Base-by-base conservation (phyloP, 2,329 filamentous ascomycete genomes). In the Arthrobotrys pseudoclavata region DNA sequence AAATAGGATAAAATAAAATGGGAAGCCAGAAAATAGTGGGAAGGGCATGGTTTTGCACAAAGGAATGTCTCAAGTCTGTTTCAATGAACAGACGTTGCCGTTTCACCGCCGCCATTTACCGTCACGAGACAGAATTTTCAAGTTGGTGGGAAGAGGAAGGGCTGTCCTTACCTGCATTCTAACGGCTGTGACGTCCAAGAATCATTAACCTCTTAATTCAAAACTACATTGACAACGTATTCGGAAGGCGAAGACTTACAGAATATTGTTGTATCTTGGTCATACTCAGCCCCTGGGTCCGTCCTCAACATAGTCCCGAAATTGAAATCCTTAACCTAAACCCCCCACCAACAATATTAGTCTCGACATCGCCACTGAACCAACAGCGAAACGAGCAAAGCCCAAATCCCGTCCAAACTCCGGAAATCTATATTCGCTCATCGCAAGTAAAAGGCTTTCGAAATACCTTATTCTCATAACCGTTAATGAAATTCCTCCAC, bases 401-500 rank as follows among this genome's bases (percentile, higher is more conserved):
- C 34, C 34, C 34, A 13, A 40, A 13, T 2, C 15, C 15, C 40
- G 3, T 42, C 13, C 13, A 42, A n/a, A 42, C 34, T 37, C 34
- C 2, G 34, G 34, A 15, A 9, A 9, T 34, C 31, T 34, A 34
- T 5, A 34, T 34, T 34, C 31, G 12, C 15, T n/a, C 37, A n/a
- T n/a, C n/a, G n/a, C n/a, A n/a, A n/a, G n/a, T n/a, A 42, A 15
- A 42, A 42, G 37, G 12, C 15, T 12, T n/a, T n/a, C 6, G 6
- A 10, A 18, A 4, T 61, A 81, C 80, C 85, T 89, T 95, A 85
- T 97, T 94, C 86, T 98, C 94, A 84, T 97, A 99, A 79, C 88
- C 86, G 87, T 92, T 94, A 88, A 97, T 92, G 86, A 97, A 99
- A 80, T 91, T 92, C 82, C 96, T 90, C 96, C 96, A 99, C 83